Conservation (phyloP, 2,329 filamentous ascomycete species). For the Ceratocystiopsis brevicomis region DNA sequence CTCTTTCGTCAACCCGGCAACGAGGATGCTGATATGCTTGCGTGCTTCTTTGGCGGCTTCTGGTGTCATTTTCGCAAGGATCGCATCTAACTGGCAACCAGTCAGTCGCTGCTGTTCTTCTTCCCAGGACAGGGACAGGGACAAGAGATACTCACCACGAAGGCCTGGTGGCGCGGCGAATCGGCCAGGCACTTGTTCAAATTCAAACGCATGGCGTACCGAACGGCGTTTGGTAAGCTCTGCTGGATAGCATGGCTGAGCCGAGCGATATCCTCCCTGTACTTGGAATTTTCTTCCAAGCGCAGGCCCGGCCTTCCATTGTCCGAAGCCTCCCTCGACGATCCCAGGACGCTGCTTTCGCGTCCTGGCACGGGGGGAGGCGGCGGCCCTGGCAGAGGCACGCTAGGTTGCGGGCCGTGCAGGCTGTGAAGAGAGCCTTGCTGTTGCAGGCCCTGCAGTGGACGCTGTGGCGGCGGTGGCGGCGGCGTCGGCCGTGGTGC, state of each 20-base stretch:
- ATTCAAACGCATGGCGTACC: constrained; percentile 28
- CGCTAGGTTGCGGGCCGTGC: too few species aligned
- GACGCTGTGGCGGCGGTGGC: too few species aligned
- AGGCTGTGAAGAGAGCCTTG: too few species aligned
- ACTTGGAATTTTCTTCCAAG: constrained; percentile 15
- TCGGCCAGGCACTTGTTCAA: constrained; percentile 31
- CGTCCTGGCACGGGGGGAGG: too few species aligned
- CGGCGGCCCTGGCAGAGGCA: too few species aligned
- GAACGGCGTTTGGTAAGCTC: constrained; percentile 24
- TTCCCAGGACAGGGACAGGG: not conserved
- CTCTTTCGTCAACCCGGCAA: constrained; percentile 12
- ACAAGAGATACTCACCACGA: constrained; percentile 25
- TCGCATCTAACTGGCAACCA: constrained; percentile 20
- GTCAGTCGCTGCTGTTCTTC: too few species aligned
- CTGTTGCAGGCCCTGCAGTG: too few species aligned
- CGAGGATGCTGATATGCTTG: constrained; percentile 22
- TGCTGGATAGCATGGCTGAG: constrained; percentile 22
- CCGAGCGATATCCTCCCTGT: constrained; percentile 20
- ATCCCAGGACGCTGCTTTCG: too few species aligned
- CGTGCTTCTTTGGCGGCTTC: constrained; percentile 21
- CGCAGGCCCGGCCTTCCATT: constrained; percentile 2
- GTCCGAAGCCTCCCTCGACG: too few species aligned
- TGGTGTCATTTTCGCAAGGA: constrained; percentile 24
- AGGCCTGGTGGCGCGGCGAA: constrained; percentile 32
- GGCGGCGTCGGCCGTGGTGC: too few species aligned